Base-by-base conservation (phyloP, 1,284 basidiomycete genomes). In the Mrakiaceae sp. region DNA sequence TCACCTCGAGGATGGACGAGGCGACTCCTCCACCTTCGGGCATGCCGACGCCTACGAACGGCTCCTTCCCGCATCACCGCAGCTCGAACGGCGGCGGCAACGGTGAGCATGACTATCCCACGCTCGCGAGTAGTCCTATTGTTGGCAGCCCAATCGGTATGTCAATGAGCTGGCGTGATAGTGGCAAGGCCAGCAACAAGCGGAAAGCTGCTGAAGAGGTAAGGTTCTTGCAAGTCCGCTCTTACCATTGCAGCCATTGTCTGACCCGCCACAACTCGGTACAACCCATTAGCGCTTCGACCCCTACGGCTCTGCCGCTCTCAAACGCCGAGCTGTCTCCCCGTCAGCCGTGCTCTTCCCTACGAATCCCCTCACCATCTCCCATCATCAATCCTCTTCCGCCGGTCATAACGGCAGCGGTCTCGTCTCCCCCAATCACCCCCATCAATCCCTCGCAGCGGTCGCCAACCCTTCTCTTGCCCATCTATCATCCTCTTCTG, bases 261-360 rank as follows among this genome's bases (percentile, higher is more conserved):
- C 43, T 48, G 46, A 48, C 44, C 27, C 8, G 49, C 10, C 8
- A 49, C 8, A 59, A 6, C n/a, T 4, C n/a, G 3, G 27, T n/a
- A 9, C 27, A 27, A 27, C 27, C 27, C 27, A 27, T 27, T 14
- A 63, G 47, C 27, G 62, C 11, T 63, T 51, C 47, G 62, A 63
- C 39, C 62, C 55, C 2, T 63, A 58, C 40, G 55, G 55, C 43
- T 52, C 60, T 8, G 50, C 59, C 11, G 60, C 60, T 9, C 8
- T 54, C 46, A 63, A 63, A 44, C 62, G 62, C 10, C 53, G 62
- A 49, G 62, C 62, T 12, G 62, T 63, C 46, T 63, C 62, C 39
- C 62, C 62, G 4, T 63, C 62, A 40, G 58, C 62, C 27, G 56
- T 58, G 14, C 51, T 58, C 14, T 16, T 53, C 5, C 62, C 62